Conservation (phyloP, 495 filamentous ascomycete genomes). For the Penicillium cataractarum region DNA sequence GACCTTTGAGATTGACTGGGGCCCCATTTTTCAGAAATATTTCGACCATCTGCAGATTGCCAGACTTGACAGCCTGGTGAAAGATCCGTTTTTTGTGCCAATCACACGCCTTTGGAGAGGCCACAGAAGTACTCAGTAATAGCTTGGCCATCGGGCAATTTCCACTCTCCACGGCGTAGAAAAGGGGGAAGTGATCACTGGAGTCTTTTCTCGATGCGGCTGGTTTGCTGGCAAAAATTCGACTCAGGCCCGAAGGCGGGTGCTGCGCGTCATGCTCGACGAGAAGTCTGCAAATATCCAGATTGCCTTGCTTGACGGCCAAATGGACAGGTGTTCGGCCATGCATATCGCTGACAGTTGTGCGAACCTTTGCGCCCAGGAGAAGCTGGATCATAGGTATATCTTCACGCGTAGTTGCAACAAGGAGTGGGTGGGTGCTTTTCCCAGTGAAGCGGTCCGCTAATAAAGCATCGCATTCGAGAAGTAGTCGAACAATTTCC, state of each 20-base stretch:
- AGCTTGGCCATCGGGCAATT: slow-evolving; percentile 1
- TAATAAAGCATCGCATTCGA: neutral
- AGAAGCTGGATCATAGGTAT: neutral
- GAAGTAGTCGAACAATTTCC: neutral
- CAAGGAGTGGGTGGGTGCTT: neutral
- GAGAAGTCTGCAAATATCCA: neutral
- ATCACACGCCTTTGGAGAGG: slow-evolving; percentile 1
- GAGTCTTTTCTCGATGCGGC: neutral
- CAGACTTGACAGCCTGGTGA: slow-evolving; percentile 8
- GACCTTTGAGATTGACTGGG: slow-evolving; percentile 8
- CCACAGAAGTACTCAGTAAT: neutral
- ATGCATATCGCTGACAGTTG: neutral
- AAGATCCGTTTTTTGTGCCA: slow-evolving; percentile 5
- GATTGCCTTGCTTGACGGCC: neutral
- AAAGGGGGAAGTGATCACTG: neutral
- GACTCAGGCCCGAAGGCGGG: neutral
- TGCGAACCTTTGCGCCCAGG: neutral
- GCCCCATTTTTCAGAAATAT: slow-evolving; percentile 4
- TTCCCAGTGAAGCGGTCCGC: neutral
- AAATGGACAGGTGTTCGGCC: neutral
- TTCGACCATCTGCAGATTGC: neutral
- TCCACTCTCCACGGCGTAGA: neutral
- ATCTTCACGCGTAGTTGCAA: neutral
- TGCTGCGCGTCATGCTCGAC: neutral
- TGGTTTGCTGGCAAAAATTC: neutral